phyloP scores from a whole-genome alignment of 2,329 filamentous ascomycete species.

The Leptosphaerulina australis region DNA sequence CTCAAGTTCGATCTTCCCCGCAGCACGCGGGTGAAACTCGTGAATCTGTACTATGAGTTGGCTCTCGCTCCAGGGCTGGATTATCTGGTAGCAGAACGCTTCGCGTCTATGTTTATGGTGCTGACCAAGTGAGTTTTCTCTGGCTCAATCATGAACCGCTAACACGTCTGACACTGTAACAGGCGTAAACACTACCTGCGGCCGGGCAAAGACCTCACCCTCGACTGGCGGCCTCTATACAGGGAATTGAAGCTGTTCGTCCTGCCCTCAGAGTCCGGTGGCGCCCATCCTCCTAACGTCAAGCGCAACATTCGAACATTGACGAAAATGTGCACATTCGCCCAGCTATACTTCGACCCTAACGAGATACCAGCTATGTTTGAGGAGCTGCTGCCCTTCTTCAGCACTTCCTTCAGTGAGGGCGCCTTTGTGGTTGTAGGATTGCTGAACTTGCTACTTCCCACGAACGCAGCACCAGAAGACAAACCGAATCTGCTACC shows the following conservation, averaged over 20 bases:
- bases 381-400: conserved; percentile 64
- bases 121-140: conserved; percentile 77
- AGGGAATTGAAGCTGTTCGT: conserved; percentile 91
- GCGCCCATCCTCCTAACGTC: conserved; percentile 65
- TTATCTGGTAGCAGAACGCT: conserved; percentile 79
- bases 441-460: conserved; percentile 83
- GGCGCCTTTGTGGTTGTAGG: conserved; percentile 93
- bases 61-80: conserved; percentile 89
- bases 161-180: conserved; percentile 35
- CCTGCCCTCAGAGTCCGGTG: conserved; percentile 77
- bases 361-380: conserved; percentile 76
- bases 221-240: conserved; percentile 94
- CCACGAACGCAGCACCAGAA: conserved; percentile 77
- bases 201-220: conserved; percentile 82
- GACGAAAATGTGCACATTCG: conserved; percentile 87
- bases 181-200: conserved; percentile 96
- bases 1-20: conserved; percentile 97
- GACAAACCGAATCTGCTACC: conserved; percentile 79
- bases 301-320: conserved; percentile 74
- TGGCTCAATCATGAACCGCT: not conserved
- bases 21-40: conserved; percentile 79
- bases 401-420: conserved; percentile 90
- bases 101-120: conserved; percentile 94
- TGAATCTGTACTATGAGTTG: conserved; percentile 93
- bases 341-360: conserved; percentile 91